These are phyloP conservation scores for Nicotiana knightiana DNA, from an alignment of 257 asterid genomes.

Conservation along the genomic window DNA sequence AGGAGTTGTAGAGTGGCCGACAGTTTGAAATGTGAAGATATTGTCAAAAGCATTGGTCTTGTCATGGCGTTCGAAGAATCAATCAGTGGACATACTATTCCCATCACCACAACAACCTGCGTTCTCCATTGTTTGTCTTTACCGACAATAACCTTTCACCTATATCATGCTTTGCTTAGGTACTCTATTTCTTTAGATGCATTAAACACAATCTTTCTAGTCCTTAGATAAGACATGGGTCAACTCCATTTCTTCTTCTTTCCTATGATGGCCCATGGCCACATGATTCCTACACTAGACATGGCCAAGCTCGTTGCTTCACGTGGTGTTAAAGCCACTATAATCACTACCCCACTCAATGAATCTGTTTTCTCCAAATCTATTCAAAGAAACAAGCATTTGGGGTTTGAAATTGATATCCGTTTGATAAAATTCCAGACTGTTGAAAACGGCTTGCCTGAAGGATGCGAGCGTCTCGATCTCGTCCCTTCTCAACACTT, in stretches of 20 bases:
- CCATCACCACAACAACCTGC: background rate
- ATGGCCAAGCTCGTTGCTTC: constrained; percentile 56
- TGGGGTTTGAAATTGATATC: constrained; percentile 29
- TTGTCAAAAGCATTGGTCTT: background rate
- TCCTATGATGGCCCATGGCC: constrained; percentile 53
- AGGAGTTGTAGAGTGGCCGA: background rate
- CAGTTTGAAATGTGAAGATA: background rate
- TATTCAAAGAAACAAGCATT: constrained; percentile 11
- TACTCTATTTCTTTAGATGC: too few relatives aligned
- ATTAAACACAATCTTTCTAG: background rate
- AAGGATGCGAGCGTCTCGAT: constrained; percentile 26
- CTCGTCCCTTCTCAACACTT: constrained; percentile 16
- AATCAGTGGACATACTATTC: background rate
- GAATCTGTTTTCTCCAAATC: constrained; percentile 21
- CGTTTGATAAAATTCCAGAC: constrained; percentile 31
- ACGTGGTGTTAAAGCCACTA: constrained; percentile 40
- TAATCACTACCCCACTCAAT: constrained; percentile 29
- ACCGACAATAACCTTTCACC: too few relatives aligned
- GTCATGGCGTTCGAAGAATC: background rate
- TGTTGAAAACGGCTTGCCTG: constrained; percentile 29
- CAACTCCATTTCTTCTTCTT: constrained; percentile 28
- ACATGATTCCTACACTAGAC: constrained; percentile 50
- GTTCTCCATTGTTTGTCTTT: too few relatives aligned
- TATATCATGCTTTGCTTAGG: too few relatives aligned
- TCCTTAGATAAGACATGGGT: constrained; percentile 10